Evolutionary conservation across 2,329 filamentous ascomycete species (phyloP).

Genomic region (Emmonsia crescens): DNA sequence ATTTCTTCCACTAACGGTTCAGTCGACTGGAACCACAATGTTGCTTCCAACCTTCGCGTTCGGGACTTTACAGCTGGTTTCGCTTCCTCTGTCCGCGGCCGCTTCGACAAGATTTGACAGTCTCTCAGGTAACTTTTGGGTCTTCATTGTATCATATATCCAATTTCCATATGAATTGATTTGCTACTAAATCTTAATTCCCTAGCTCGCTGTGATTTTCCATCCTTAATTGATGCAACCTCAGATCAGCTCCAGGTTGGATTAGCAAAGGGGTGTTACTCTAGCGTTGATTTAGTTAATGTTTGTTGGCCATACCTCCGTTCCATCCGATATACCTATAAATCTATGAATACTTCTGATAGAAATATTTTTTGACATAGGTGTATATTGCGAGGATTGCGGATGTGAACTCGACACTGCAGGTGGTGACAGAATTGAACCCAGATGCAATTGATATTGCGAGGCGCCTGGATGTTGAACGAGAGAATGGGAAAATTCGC

Average conservation of each 20-base stretch:
- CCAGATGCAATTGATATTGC: conserved; percentile 45
- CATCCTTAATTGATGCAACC: conserved; percentile 40
- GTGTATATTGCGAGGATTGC: conserved; percentile 42
- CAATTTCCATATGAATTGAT: neutral
- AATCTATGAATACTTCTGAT: neutral
- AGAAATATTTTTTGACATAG: conserved; percentile 15
- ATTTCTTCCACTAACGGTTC: neutral
- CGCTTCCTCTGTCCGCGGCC: neutral
- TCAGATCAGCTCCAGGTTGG: conserved; percentile 41
- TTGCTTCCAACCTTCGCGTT: neutral
- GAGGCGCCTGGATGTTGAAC: conserved; percentile 37
- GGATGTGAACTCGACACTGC: conserved; percentile 44
- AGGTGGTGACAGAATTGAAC: conserved; percentile 45
- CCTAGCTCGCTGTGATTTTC: conserved; percentile 7
- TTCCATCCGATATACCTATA: neutral
- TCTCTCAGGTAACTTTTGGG: neutral
- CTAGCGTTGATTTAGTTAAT: conserved; percentile 46
- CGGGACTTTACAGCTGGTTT: neutral
- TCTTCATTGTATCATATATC: neutral
- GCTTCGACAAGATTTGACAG: neutral
- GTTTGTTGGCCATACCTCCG: conserved; percentile 13
- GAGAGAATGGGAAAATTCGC: conserved; percentile 36
- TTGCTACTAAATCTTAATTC: neutral
- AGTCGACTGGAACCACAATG: neutral
- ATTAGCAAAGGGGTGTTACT: conserved; percentile 40